Evolutionary conservation across 73 alveolate genomes (phyloP).

Genomic region (Paramecium octaurelia): DNA sequence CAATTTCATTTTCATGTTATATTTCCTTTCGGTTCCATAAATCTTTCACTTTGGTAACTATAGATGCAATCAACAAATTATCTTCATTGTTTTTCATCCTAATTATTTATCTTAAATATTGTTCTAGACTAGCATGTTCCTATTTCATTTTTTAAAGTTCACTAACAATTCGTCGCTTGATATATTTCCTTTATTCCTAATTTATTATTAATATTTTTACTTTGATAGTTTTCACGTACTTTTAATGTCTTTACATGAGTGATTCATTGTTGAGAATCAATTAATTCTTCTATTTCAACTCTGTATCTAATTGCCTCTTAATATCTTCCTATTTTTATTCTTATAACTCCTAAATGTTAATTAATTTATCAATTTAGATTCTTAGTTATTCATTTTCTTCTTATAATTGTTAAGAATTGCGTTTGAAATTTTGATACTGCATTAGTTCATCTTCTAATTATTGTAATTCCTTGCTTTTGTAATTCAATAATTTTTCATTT

Average conservation of each 20-base stretch:
- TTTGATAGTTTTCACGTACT: conserved; percentile 24
- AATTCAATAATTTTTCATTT: not conserved
- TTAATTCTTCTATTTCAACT: not conserved
- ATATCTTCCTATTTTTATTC: not conserved
- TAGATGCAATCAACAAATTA: conserved; percentile 3
- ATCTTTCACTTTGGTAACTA: conserved; percentile 31
- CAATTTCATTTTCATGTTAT: conserved; percentile 47
- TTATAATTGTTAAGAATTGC: not conserved
- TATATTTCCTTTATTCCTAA: conserved; percentile 32
- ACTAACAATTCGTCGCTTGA: conserved; percentile 4
- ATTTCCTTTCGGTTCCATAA: conserved; percentile 37
- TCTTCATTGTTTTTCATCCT: conserved; percentile 48
- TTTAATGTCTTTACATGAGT: not conserved
- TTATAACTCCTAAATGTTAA: not conserved
- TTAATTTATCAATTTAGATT: not conserved
- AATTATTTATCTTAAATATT: conserved; percentile 16
- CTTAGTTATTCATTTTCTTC: conserved; percentile 46
- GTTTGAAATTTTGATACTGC: not conserved
- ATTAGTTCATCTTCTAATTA: conserved; percentile 6
- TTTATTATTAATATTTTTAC: not conserved
- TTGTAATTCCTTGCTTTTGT: not conserved
- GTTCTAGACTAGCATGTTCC: not conserved
- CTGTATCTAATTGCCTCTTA: not conserved
- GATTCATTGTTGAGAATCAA: not conserved
- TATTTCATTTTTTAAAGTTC: conserved; percentile 17